phyloP scores from a whole-genome alignment of 257 asterid species.

The Gynochthodes officinalis region DNA sequence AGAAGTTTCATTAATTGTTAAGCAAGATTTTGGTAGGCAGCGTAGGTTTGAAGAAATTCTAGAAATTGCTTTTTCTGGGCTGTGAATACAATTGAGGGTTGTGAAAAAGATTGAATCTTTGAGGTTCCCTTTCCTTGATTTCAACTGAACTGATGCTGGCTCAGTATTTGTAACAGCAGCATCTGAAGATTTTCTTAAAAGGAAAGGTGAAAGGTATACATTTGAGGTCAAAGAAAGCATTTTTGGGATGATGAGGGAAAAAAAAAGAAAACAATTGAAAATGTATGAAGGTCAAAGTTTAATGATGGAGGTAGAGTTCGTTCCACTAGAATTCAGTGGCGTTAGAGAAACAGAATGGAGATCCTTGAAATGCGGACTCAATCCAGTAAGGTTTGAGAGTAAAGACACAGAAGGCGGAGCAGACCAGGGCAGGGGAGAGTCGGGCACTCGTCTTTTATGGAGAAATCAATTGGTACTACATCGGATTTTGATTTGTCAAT shows the following conservation, averaged over 20 bases:
- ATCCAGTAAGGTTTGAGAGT: background rate
- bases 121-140: conserved; percentile 7
- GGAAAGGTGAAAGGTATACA: background rate
- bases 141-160: conserved; percentile 5
- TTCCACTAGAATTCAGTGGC: background rate
- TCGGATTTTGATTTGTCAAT: background rate
- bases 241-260: conserved; percentile 1
- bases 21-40: conserved; percentile 19
- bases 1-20: conserved; percentile 13
- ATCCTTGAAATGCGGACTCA: conserved; percentile 42
- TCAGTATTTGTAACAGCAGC: background rate
- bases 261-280: background rate
- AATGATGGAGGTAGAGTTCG: background rate
- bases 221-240: conserved; percentile 29
- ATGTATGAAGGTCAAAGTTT: background rate
- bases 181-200: background rate
- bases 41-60: conserved; percentile 1
- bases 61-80: conserved; percentile 12
- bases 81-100: conserved; percentile 11
- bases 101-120: conserved; percentile 17
- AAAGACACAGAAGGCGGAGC: background rate
- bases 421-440: background rate
- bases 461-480: background rate
- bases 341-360: conserved; percentile 5
- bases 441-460: background rate